Percentiles rank a stretch among this genome's conserved stretches.
These are phyloP conservation scores for Leccinum subgranulosum DNA, from an alignment of 768 basidiomycete genomes.

Conservation along the genomic window DNA sequence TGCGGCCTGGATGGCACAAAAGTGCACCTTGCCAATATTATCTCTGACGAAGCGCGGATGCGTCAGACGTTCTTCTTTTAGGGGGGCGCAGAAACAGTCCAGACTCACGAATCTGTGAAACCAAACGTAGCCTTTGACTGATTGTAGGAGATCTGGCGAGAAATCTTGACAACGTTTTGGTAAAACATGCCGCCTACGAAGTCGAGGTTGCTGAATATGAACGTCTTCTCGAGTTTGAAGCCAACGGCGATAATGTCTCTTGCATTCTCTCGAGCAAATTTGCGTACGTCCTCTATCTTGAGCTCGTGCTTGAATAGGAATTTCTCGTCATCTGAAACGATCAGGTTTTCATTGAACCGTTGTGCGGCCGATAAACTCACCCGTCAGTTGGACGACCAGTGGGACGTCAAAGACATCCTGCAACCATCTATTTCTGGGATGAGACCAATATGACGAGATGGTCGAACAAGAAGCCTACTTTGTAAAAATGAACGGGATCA, in stretches of 20 bases:
- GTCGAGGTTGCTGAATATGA: slow-evolving; percentile 93
- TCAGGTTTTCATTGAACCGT: not conserved
- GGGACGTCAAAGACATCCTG: slow-evolving; percentile 96
- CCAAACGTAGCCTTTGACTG: slow-evolving; percentile 96
- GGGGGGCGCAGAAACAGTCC: not conserved
- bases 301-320: slow-evolving; percentile 96
- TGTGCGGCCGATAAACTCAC: slow-evolving; percentile 36
- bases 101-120: slow-evolving; percentile 87
- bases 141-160: slow-evolving; percentile 88
- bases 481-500: slow-evolving; percentile 96
- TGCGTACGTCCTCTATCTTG: slow-evolving; percentile 82
- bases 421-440: slow-evolving; percentile 65
- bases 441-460: not conserved
- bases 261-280: slow-evolving; percentile 84
- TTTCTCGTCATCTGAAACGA: slow-evolving; percentile 85
- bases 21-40: slow-evolving; percentile 97
- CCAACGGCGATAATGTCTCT: slow-evolving; percentile 96
- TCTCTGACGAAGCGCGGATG: slow-evolving; percentile 53
- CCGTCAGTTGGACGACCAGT: slow-evolving; percentile 92
- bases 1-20: slow-evolving; percentile 91
- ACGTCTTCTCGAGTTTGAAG: slow-evolving; percentile 87
- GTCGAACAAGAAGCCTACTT: slow-evolving; percentile 54
- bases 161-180: slow-evolving; percentile 89
- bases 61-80: not conserved
- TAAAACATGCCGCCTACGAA: slow-evolving; percentile 93